Percentiles rank a stretch among this genome's conserved stretches.
These are phyloP conservation scores for Candida koratica DNA, from an alignment of 805 yeast species.

Conservation along the genomic window DNA sequence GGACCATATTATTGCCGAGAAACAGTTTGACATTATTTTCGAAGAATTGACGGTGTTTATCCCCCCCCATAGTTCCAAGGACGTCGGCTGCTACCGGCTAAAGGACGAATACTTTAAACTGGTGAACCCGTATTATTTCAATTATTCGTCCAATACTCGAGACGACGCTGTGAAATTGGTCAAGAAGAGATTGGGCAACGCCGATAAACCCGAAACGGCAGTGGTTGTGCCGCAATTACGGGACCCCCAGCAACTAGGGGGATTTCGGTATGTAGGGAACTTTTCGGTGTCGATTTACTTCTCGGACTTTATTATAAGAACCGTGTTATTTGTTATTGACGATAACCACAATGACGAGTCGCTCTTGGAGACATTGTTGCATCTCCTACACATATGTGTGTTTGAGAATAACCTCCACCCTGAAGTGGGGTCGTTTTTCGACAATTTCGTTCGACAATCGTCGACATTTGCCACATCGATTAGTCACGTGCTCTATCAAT, in stretches of 20 bases:
- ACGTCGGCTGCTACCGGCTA: slow-evolving; percentile 33
- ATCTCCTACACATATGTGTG: slow-evolving; percentile 61
- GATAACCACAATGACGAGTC: slow-evolving; percentile 49
- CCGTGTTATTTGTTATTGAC: slow-evolving; percentile 38
- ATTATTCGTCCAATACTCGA: slow-evolving; percentile 69
- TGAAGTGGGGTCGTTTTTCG: slow-evolving; percentile 29
- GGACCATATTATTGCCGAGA: slow-evolving; percentile 70
- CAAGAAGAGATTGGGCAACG: slow-evolving; percentile 45
- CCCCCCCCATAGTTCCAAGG: slow-evolving; percentile 32
- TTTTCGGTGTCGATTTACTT: slow-evolving; percentile 54
- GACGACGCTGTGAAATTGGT: slow-evolving; percentile 76
- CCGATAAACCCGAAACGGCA: slow-evolving; percentile 41
- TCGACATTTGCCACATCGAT: slow-evolving; percentile 28
- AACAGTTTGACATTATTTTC: slow-evolving; percentile 58
- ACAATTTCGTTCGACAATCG: slow-evolving; percentile 27
- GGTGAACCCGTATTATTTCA: slow-evolving; percentile 68
- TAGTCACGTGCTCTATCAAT: slow-evolving; percentile 34
- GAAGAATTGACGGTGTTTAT: slow-evolving; percentile 31
- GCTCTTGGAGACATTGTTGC: slow-evolving; percentile 55
- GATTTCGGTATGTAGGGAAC: slow-evolving; percentile 43
- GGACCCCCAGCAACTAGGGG: slow-evolving; percentile 26
- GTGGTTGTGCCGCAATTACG: slow-evolving; percentile 54
- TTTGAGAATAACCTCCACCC: slow-evolving; percentile 29
- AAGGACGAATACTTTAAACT: slow-evolving; percentile 33
- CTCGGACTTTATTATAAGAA: slow-evolving; percentile 47